Base-by-base conservation (phyloP, 805 yeast species). In the Metschnikowia colocasiae region DNA sequence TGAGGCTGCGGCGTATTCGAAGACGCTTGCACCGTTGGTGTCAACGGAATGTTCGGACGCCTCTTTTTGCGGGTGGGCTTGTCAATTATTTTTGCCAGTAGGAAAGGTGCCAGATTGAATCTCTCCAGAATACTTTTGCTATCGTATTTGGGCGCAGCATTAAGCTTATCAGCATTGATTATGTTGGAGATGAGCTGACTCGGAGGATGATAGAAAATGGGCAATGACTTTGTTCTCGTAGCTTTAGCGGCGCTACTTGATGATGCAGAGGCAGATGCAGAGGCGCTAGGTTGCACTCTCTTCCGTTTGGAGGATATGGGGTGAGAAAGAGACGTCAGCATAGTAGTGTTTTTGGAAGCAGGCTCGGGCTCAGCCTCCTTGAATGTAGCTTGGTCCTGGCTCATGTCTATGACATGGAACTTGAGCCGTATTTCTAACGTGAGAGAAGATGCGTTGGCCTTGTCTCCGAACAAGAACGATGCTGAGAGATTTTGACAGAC, bases 401-500 rank as follows among this genome's bases (percentile, higher is more conserved):
- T 40, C 10, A 45, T 45, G 19, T 67, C 72, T 4, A 71, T 65
- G 23, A 68, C 65, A 51, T 75, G 73, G 42, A 82, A 69, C 53
- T 78, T 75, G 44, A 82, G 62, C 51, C 80, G 69, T 32, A 82
- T 73, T 61, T 82, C 87, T 43, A 82, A 62, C 2, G 85, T 82
- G 49, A 79, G 75, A 1, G 74, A 62, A 10, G 76, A 63, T 6
- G 55, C 33, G 54, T 62, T 57, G 48, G 65, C 61, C 53, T 58
- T 69, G 63, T 65, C 73, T 19, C 66, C 66, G 44, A 62, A 62
- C 44, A 62, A 51, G 41, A 58, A 67, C 56, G 79, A 61, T 40
- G 78, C 75, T 25, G 80, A 71, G 44, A 82, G 69, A 57, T 76
- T 81, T 46, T 79, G 79, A 54, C 85, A 80, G 30, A 82, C 81